phyloP scores from a whole-genome alignment of 345 rosid species.

The Populus davidiana region DNA sequence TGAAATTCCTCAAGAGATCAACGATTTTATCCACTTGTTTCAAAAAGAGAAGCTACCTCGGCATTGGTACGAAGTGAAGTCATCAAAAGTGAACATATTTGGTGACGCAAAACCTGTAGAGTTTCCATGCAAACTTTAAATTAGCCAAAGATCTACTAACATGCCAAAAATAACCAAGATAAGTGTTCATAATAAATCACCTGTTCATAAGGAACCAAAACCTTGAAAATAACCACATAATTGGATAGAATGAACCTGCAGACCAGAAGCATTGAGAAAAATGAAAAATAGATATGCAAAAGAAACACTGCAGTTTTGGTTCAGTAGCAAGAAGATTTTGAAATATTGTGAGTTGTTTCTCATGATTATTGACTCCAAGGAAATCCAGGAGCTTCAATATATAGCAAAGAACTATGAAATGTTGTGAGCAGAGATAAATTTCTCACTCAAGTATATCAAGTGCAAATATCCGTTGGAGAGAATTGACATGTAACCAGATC shows the following conservation, averaged over 20 bases:
- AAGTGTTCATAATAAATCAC: conserved; percentile 34
- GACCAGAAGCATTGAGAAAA: conserved; percentile 18
- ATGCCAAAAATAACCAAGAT: conserved; percentile 12
- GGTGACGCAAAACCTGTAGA: conserved; percentile 82
- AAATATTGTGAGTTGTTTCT: background rate
- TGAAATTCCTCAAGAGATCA: background rate
- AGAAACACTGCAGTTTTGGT: no score
- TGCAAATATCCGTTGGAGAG: conserved; percentile 81
- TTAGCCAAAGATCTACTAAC: conserved; percentile 25
- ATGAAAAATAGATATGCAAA: background rate
- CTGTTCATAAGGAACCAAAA: conserved; percentile 74
- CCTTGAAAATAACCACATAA: conserved; percentile 76
- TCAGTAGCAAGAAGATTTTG: background rate
- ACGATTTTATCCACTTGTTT: background rate
- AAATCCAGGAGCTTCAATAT: background rate
- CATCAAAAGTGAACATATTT: conserved; percentile 96
- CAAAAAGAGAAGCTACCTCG: conserved; percentile 53
- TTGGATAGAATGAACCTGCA: conserved; percentile 88
- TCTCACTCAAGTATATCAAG: conserved; percentile 95
- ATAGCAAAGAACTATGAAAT: no score
- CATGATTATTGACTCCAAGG: background rate
- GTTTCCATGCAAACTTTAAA: conserved; percentile 29
- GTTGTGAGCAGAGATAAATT: conserved; percentile 15
- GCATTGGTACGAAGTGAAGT: conserved; percentile 88
- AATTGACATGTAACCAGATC: conserved; percentile 67